phyloP scores from a whole-genome alignment of 257 asterid species.

The Coffea canephora region DNA sequence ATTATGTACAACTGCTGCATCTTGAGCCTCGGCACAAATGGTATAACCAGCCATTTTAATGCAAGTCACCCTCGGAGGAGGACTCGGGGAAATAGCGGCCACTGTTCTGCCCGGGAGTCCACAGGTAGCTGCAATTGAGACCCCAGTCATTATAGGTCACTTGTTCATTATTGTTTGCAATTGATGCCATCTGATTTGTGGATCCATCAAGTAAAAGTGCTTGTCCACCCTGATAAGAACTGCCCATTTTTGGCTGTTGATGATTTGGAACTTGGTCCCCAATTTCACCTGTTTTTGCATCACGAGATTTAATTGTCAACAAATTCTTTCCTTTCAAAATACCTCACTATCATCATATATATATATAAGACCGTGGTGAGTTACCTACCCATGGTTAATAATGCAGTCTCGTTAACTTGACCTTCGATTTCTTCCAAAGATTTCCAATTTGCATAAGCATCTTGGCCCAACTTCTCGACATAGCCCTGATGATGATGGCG shows the following conservation, averaged over 20 bases:
- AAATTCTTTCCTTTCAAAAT: too few relatives aligned
- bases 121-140: conserved; percentile 10
- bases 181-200: neutral
- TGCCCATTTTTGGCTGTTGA: conserved; percentile 3
- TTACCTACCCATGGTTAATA: conserved; percentile 43
- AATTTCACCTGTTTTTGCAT: conserved; percentile 17
- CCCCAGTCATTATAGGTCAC: conserved; percentile 16
- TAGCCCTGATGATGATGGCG: conserved; percentile 21
- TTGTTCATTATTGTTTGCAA: conserved; percentile 12
- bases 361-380: too few relatives aligned
- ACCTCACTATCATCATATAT: too few relatives aligned
- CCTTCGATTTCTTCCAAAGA: conserved; percentile 48
- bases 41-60: neutral
- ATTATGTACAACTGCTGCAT: neutral
- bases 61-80: conserved; percentile 14
- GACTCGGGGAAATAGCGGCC: conserved; percentile 20
- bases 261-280: conserved; percentile 10
- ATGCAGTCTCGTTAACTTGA: conserved; percentile 27
- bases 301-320: neutral
- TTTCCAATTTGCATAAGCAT: conserved; percentile 56
- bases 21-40: neutral
- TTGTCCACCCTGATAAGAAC: conserved; percentile 8
- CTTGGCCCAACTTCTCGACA: conserved; percentile 42
- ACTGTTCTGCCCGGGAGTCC: conserved; percentile 9
- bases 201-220: conserved; percentile 20